Base-by-base conservation (phyloP, 2,329 filamentous ascomycete genomes). In the Eutypella sp. region DNA sequence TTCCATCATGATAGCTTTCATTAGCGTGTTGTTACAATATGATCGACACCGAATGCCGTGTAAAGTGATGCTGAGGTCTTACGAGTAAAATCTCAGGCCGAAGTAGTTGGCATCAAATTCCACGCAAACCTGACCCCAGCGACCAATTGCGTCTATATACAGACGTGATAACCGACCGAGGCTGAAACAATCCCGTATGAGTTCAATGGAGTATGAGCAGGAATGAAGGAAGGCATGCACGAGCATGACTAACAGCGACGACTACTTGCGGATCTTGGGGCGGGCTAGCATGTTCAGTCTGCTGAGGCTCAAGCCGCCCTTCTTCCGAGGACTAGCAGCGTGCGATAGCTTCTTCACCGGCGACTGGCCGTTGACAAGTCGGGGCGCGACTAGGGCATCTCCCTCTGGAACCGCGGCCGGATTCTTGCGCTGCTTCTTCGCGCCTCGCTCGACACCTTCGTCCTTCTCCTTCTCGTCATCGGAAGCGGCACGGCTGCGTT, bases 251-350 rank as follows among this genome's bases (percentile, higher is more conserved):
- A 45, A 20, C 15, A 44, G n/a, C 11, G 19, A 24, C 36, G 41
- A 27, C 50, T 66, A 79, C 48, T 65, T 74, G 47, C 80, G 72
- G 51, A 72, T 63, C 68, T 84, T 84, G 2, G 81, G 81, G 38
- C 72, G 71, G 40, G 81, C 74, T 20, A 84, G 73, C 75, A 80
- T 78, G 57, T 81, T 78, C 45, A 84, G 68, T 48, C 81, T 72
- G 59, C 76, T 82, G 48, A 82, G 59, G 52, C 73, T 83, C 46
- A 84, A 61, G 20, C 73, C 68, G 5, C 58, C 71, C 67, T 79
- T 81, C 69, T 79, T 81, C 42, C 64, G 64, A 4, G 79, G 71
- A 44, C 70, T 79, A 3, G 68, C 62, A 20, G 66, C 66, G 10
- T 52, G 49, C 19, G 50, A 51, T 8, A 41, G 43, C 56, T 60